These are phyloP conservation scores for Leishmania tropica DNA, from an alignment of 208 protist species.

Conservation along the genomic window DNA sequence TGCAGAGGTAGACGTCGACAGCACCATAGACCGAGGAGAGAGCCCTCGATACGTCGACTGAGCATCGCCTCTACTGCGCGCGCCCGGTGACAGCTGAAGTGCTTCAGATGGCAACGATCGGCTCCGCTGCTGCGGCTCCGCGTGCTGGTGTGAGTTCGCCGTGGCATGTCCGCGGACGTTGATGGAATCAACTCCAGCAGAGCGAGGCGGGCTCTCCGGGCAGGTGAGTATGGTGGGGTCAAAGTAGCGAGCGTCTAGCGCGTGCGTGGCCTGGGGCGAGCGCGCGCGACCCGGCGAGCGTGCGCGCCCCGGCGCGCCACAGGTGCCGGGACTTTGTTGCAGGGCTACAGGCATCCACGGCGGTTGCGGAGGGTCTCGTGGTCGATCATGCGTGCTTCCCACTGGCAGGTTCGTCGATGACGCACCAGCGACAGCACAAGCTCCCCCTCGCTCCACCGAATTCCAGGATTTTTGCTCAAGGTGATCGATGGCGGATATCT, in stretches of 20 bases:
- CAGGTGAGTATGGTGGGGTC: constrained; percentile 24
- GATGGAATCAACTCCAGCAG: not conserved
- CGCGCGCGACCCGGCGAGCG: constrained; percentile 23
- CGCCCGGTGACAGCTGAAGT: not conserved
- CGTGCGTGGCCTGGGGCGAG: constrained; percentile 27
- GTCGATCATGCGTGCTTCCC: not conserved
- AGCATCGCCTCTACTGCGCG: not conserved
- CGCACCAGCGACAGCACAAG: not conserved
- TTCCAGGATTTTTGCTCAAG: not conserved
- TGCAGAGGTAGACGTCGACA: not conserved
- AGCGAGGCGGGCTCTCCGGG: not conserved
- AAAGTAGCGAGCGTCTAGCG: constrained; percentile 32
- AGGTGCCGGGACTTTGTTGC: not conserved
- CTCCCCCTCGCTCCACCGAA: not conserved
- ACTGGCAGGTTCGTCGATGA: not conserved
- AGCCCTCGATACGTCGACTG: not conserved
- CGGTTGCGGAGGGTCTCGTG: not conserved
- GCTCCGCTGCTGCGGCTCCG: not conserved
- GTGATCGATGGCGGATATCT: constrained; percentile 15
- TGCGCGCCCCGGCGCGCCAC: constrained; percentile 11
- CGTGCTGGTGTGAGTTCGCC: not conserved
- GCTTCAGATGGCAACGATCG: not conserved
- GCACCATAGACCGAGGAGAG: not conserved
- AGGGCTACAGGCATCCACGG: not conserved
- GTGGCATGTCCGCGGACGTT: not conserved